These are phyloP conservation scores for Ophidiomyces ophidiicola DNA, from an alignment of 2,329 filamentous ascomycete species.

Conservation along the genomic window DNA sequence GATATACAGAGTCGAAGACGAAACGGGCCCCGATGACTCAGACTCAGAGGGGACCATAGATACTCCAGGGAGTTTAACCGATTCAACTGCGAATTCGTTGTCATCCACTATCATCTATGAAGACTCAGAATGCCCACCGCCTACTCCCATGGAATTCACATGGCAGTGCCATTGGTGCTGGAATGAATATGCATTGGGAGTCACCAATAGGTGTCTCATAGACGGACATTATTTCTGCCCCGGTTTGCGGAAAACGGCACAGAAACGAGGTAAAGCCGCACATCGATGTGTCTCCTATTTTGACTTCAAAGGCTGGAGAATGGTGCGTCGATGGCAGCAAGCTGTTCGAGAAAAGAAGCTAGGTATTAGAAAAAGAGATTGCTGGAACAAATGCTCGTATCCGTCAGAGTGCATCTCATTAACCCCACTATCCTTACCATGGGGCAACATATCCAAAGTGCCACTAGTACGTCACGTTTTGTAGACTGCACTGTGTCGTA, in stretches of 20 bases:
- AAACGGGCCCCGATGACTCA: not conserved
- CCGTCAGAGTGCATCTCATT: not conserved
- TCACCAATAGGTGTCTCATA: conserved; percentile 15
- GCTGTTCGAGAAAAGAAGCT: not conserved
- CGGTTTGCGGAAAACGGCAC: not conserved
- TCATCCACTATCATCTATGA: not conserved
- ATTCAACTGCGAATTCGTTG: not conserved
- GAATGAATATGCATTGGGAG: not conserved
- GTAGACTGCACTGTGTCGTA: too few species aligned
- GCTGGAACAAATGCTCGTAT: not conserved
- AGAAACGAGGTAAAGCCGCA: not conserved
- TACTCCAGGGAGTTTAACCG: not conserved
- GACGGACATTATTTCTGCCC: conserved; percentile 17
- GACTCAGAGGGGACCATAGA: not conserved
- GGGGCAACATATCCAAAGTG: too few species aligned
- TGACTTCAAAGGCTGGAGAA: not conserved
- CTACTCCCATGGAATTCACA: not conserved
- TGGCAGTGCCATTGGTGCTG: not conserved
- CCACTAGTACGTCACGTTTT: too few species aligned
- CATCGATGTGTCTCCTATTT: not conserved
- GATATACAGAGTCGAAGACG: not conserved
- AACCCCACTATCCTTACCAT: too few species aligned
- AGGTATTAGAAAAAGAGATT: not conserved
- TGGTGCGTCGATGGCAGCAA: not conserved
- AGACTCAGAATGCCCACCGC: not conserved